Evolutionary conservation across 495 filamentous ascomycete species (phyloP).

Genomic region (Lasiosphaeria miniovina): DNA sequence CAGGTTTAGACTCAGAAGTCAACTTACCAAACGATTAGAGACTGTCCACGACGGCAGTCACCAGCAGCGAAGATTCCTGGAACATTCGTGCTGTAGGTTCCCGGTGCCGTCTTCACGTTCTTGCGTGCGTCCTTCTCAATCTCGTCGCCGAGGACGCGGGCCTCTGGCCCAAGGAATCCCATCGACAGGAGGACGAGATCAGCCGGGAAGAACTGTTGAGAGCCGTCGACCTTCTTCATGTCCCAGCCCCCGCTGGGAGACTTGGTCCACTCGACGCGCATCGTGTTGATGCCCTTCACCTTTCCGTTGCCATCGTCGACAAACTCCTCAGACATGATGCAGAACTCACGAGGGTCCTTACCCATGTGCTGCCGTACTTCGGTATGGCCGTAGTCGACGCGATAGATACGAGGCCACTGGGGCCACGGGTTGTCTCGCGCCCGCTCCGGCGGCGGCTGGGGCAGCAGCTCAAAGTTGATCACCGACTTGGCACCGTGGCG

Average conservation of each 20-base stretch:
- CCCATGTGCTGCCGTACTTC: constrained; percentile 98
- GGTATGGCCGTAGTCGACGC: constrained; percentile 94
- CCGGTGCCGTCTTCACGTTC: constrained; percentile 95
- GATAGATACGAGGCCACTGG: constrained; percentile 98
- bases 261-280: constrained; percentile 97
- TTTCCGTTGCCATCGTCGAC: constrained; percentile 85
- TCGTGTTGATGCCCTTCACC: constrained; percentile 96
- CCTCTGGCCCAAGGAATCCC: constrained; percentile 97
- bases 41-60: constrained; percentile 95
- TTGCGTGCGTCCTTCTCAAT: constrained; percentile 92
- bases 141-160: constrained; percentile 76
- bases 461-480: constrained; percentile 95
- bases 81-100: constrained; percentile 84
- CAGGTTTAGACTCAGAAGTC: not conserved
- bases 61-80: constrained; percentile 92
- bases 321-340: constrained; percentile 98
- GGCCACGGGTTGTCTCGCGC: constrained; percentile 98
- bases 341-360: constrained; percentile 96
- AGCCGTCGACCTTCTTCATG: constrained; percentile 96
- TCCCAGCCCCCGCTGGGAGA: constrained; percentile 90
- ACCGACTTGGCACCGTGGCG: constrained; percentile 96
- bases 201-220: constrained; percentile 95
- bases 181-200: constrained; percentile 96
- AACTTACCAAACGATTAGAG: constrained; percentile 92
- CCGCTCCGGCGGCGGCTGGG: constrained; percentile 90